These are phyloP conservation scores for Torulaspora franciscae DNA, from an alignment of 805 yeast species.

Conservation along the genomic window DNA sequence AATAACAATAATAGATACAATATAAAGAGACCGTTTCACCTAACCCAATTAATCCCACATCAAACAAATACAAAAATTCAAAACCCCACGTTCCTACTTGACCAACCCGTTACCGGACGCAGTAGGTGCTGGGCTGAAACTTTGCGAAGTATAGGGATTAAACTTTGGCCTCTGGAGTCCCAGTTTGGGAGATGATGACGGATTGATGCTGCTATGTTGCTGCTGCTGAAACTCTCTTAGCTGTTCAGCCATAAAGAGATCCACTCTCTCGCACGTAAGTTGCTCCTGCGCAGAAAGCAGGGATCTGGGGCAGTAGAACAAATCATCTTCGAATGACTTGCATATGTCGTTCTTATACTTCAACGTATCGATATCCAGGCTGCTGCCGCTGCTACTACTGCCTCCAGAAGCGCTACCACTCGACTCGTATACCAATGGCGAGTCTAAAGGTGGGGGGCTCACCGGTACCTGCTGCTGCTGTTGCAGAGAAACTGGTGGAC, in stretches of 20 bases:
- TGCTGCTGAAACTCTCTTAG: slow-evolving; percentile 14
- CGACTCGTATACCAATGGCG: slow-evolving; percentile 12
- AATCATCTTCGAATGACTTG: slow-evolving; percentile 34
- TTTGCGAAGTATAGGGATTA: slow-evolving; percentile 62
- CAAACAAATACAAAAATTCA: slow-evolving; percentile 2
- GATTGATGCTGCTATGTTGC: slow-evolving; percentile 6
- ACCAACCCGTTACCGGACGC: slow-evolving; percentile 1
- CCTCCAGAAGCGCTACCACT: slow-evolving; percentile 3
- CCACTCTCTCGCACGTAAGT: slow-evolving; percentile 27
- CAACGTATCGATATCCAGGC: slow-evolving; percentile 18
- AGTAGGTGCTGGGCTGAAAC: slow-evolving; percentile 48
- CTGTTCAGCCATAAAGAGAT: slow-evolving; percentile 23
- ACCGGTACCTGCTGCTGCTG: slow-evolving; percentile 8
- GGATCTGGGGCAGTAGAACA: slow-evolving; percentile 32
- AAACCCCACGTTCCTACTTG: background rate
- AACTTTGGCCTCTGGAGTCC: slow-evolving; percentile 41
- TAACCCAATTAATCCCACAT: slow-evolving; percentile 4
- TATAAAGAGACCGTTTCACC: slow-evolving; percentile 11
- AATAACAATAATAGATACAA: slow-evolving; percentile 2
- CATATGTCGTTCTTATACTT: slow-evolving; percentile 27
- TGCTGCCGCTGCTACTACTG: slow-evolving; percentile 14
- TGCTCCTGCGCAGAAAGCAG: slow-evolving; percentile 29
- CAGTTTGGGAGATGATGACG: slow-evolving; percentile 10
- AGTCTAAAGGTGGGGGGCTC: slow-evolving; percentile 16
- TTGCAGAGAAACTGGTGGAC: background rate